Percentiles rank a stretch among this genome's conserved stretches.
phyloP scores from a whole-genome alignment of 176 grass and related monocot species.

The Carex kokanica region DNA sequence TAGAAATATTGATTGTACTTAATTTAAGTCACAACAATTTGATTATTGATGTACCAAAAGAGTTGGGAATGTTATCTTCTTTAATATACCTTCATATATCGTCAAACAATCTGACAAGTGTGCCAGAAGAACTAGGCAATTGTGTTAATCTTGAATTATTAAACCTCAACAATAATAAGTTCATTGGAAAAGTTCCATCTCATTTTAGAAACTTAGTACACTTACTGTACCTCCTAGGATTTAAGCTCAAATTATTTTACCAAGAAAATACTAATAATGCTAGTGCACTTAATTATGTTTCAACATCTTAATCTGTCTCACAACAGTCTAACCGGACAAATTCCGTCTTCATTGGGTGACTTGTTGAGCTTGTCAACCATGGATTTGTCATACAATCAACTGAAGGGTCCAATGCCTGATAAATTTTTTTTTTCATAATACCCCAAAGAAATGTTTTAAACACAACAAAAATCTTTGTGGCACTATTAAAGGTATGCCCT shows the following conservation, averaged over 20 bases:
- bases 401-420: slow-evolving; percentile 28
- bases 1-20: neutral
- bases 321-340: slow-evolving; percentile 6
- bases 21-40: slow-evolving; percentile 14
- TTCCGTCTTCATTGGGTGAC: slow-evolving; percentile 15
- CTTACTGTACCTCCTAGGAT: slow-evolving; percentile 20
- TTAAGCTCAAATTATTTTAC: slow-evolving; percentile 30
- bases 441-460: neutral
- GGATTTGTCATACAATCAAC: slow-evolving; percentile 40
- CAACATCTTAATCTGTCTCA: neutral
- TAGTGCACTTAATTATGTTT: neutral
- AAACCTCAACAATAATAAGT: neutral
- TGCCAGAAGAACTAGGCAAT: neutral
- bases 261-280: neutral
- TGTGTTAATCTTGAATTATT: neutral
- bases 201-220: neutral
- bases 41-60: neutral
- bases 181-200: neutral
- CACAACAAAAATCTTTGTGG: neutral
- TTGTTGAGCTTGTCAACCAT: slow-evolving; percentile 29
- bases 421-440: neutral
- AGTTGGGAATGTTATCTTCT: neutral
- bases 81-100: neutral
- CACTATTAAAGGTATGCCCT: neutral
- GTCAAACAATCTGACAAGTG: neutral